Conservation (phyloP, 2,329 filamentous ascomycete species). For the Waltergamsia citrina region DNA sequence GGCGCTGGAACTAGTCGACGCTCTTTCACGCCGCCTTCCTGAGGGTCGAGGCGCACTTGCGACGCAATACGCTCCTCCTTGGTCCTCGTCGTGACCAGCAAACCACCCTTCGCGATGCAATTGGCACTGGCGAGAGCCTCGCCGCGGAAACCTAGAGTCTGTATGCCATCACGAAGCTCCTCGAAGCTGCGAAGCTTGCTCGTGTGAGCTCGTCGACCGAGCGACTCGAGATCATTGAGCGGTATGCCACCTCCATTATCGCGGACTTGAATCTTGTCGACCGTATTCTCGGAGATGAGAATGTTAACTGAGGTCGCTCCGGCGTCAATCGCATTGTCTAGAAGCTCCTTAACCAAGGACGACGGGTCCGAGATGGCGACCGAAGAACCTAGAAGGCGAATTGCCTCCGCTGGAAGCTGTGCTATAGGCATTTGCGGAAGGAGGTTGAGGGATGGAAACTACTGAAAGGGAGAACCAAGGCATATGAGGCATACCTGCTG, state of each 20-base stretch:
- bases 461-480: too few species aligned
- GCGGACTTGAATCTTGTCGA: constrained; percentile 60
- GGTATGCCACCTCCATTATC: constrained; percentile 68
- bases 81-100: constrained; percentile 56
- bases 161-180: constrained; percentile 49
- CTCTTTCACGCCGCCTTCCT: constrained; percentile 17
- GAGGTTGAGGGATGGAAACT: too few species aligned
- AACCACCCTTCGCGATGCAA: constrained; percentile 36
- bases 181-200: constrained; percentile 61
- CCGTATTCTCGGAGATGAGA: constrained; percentile 51
- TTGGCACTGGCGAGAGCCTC: constrained; percentile 61
- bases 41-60: constrained; percentile 29
- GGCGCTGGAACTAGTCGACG: constrained; percentile 37
- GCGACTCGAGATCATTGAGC: constrained; percentile 46
- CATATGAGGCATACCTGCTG: too few species aligned
- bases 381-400: constrained; percentile 50
- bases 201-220: constrained; percentile 61
- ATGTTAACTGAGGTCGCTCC: constrained; percentile 57
- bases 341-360: constrained; percentile 62
- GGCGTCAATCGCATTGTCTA: constrained; percentile 71
- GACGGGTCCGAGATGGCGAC: constrained; percentile 50
- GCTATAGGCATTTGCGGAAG: constrained; percentile 40
- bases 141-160: constrained; percentile 66
- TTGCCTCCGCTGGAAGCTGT: constrained; percentile 35
- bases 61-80: constrained; percentile 48